Evolutionary conservation across 352 stramenopile species (phyloP), one percentile per base, ranked within the genome.

Genomic region (Phytopythium litorale): DNA sequence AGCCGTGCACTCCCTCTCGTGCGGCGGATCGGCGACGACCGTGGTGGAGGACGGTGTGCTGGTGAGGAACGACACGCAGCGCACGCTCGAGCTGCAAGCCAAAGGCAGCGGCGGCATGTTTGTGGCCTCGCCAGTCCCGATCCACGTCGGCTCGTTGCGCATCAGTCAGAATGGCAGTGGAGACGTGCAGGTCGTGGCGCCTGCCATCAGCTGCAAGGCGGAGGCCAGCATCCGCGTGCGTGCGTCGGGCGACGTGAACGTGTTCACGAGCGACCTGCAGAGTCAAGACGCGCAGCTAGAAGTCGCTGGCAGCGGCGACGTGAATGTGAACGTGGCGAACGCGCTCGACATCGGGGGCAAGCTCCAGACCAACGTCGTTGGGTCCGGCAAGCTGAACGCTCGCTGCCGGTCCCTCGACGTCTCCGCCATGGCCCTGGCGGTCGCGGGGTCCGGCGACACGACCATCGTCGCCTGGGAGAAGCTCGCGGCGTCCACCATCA

Each of bases 181-280:
- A 5, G 28, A 42, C 32, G 21, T 56, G 50, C 50, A 56, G 50
- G 16, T 56, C 19, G 50, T 56, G 50, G 50, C 30, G 18, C 50
- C 50, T 0, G 50, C 30, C 6, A 42, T 56, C 50, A 6, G 6
- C 50, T 43, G 21, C 50, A 43, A 56, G 50, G 28, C 4, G 1
- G n/a, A 38, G 50, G 7, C 32, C 5, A 7, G 4, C 19, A 9
- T 56, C 32, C 28, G 19, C 9, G 19, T n/a, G 16, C 18, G 7
- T 1, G 50, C 21, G 3, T 56, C 50, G 11, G 50, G 50, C 30
- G 50, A 56, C 50, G 50, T 56, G 28, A 56, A 56, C 50, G 50
- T 56, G 50, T 56, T 56, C 32, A n/a, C 32, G 7, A 43, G 25
- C 50, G 18, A 42, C 16, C 11, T 56, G 50, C 13, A 21, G 19